phyloP scores from a whole-genome alignment of 148 eudicot species.

The Silene uniflora region DNA sequence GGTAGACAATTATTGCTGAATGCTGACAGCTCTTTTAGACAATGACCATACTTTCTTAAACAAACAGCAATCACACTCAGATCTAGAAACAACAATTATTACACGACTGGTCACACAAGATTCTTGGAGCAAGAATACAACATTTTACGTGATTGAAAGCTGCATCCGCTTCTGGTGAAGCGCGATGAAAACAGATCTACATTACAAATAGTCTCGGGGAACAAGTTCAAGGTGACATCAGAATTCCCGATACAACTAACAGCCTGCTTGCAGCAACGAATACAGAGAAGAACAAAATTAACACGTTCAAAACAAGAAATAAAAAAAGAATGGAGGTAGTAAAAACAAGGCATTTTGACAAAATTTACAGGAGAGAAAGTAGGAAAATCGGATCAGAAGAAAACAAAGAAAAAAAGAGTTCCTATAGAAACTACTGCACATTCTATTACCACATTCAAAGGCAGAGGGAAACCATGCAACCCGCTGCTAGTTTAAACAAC shows the following conservation, averaged over 20 bases:
- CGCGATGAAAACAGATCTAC: conserved; percentile 6
- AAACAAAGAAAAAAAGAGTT: neutral
- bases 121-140: neutral
- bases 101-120: neutral
- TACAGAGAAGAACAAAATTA: neutral
- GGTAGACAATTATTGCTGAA: conserved; percentile 3
- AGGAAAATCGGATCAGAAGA: conserved; percentile 4
- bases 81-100: neutral
- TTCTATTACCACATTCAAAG: conserved; percentile 29
- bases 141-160: neutral
- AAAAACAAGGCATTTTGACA: conserved; percentile 24
- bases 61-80: neutral
- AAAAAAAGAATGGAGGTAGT: conserved; percentile 18
- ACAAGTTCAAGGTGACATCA: conserved; percentile 19
- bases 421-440: conserved; percentile 23
- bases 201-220: conserved; percentile 23
- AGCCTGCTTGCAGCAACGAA: conserved; percentile 17
- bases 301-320: neutral
- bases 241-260: conserved; percentile 21
- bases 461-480: conserved; percentile 16
- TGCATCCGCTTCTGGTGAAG: neutral
- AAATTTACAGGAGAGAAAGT: conserved; percentile 22
- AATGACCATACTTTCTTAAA: conserved; percentile 3
- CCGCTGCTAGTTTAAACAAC: conserved; percentile 15
- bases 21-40: conserved; percentile 7